Conservation (phyloP, 2,329 filamentous ascomycete genomes). For the Cordyceps cateniannulata region DNA sequence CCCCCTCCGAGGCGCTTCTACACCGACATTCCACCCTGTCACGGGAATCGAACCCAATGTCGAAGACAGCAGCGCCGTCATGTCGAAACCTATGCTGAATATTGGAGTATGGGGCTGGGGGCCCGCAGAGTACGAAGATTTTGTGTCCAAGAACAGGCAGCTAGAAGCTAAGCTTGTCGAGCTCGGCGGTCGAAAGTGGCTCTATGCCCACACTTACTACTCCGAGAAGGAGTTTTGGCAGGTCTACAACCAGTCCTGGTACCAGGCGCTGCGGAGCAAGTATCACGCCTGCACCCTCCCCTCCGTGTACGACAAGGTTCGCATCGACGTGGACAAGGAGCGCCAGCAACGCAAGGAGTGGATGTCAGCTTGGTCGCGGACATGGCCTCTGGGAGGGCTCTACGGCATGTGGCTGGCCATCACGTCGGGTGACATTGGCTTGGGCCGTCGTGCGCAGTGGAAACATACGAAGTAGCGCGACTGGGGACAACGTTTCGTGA, state of each 20-base stretch:
- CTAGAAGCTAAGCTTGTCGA: constrained; percentile 58
- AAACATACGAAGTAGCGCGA: not conserved
- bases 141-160: constrained; percentile 57
- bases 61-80: not conserved
- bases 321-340: constrained; percentile 30
- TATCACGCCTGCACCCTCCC: constrained; percentile 54
- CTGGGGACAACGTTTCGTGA: no score
- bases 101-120: constrained; percentile 69
- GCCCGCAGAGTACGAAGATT: constrained; percentile 41
- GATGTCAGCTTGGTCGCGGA: constrained; percentile 6
- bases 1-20: constrained; percentile 12
- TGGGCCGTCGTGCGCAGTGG: not conserved
- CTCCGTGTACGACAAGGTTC: constrained; percentile 62
- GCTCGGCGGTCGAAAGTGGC: constrained; percentile 70
- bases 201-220: constrained; percentile 77
- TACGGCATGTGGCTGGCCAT: constrained; percentile 19
- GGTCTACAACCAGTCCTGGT: constrained; percentile 51
- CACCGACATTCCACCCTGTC: not conserved
- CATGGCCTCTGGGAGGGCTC: constrained; percentile 18
- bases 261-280: constrained; percentile 51
- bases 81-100: constrained; percentile 41
- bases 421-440: constrained; percentile 14
- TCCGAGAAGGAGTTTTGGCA: constrained; percentile 58
- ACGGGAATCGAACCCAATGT: not conserved
- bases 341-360: not conserved